Evolutionary conservation across 2,329 filamentous ascomycete species (phyloP).

Genomic region (Exophiala dermatitidis): DNA sequence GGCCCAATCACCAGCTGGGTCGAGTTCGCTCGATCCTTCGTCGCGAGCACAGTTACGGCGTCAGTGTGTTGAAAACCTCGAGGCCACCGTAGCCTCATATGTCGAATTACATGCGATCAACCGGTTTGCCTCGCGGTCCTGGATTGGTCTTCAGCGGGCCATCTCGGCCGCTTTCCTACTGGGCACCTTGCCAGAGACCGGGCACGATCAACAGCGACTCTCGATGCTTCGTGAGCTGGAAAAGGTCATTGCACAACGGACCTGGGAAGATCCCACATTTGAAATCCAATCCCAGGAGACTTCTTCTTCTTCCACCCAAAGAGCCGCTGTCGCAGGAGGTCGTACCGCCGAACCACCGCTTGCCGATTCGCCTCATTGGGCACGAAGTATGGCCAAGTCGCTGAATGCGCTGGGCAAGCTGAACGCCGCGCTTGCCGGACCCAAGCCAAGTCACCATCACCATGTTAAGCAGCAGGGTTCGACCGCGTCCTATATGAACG

Average conservation of each 20-base stretch:
- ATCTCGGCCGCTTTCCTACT: constrained; percentile 44
- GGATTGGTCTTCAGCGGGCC: constrained; percentile 42
- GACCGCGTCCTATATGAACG: constrained; percentile 4
- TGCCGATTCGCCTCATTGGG: constrained; percentile 35
- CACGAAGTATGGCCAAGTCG: constrained; percentile 41
- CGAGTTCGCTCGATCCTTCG: constrained; percentile 13
- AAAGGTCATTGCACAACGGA: constrained; percentile 39
- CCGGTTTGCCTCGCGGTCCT: constrained; percentile 40
- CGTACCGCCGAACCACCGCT: constrained; percentile 2
- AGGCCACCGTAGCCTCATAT: constrained; percentile 53
- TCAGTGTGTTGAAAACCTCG: constrained; percentile 50
- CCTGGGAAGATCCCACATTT: constrained; percentile 27
- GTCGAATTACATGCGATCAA: constrained; percentile 47
- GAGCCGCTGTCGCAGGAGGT: constrained; percentile 6
- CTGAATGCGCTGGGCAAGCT: constrained; percentile 42
- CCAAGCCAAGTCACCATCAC: constrained; percentile 6
- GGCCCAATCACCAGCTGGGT: constrained; percentile 6
- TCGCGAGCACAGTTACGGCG: constrained; percentile 37
- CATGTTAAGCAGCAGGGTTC: constrained; percentile 1
- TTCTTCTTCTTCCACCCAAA: constrained; percentile 17
- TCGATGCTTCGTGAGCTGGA: constrained; percentile 38
- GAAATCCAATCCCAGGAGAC: constrained; percentile 15
- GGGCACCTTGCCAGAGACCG: constrained; percentile 41
- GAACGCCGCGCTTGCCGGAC: constrained; percentile 34
- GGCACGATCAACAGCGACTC: constrained; percentile 36